Base-by-base conservation (phyloP, 106 monocot genomes). In the Posidonia australis region DNA sequence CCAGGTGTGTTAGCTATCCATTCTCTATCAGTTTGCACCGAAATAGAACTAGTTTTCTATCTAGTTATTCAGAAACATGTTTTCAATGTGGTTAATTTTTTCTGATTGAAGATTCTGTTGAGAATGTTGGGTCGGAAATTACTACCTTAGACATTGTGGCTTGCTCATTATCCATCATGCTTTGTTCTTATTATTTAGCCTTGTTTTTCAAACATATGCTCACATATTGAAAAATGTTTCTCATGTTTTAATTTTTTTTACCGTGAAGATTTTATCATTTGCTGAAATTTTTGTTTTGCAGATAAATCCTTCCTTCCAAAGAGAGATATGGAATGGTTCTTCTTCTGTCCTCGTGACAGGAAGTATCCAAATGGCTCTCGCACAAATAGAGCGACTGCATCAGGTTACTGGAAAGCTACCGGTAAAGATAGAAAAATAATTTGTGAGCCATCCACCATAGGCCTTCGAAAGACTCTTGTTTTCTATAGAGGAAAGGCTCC, bases 341-440 rank as follows among this genome's bases (percentile, higher is more conserved):
- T 80, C 72, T 80, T 80, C 51, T 72, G 76, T 57, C 72, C 72
- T 5, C 48, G 80, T 21, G 80, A 80, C 25, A 67, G 59, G 12
- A 80, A 80, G 55, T 80, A 80, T 23, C 80, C 72, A 10, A 80
- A 80, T 52, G 80, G 80, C 6, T 80, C 68, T 5, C 76, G 80
- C 10, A 72, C 76, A 10, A 80, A 80, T 23, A 80, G 80, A 72
- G 80, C 80, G 14, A 80, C 80, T 1, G 45, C 7, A 10, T 67
- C 80, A 27, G 78, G 78, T n/a, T 78, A 78, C 53, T 78, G 78
- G 77, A 78, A 78, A 63, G 78, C 78, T 61, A 78, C 78, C n/a
- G 78, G 78, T 42, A 78, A 68, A 68, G 78, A 78, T 19, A 67
- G 77, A 12, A 72, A 64, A 51, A 25, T 80, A 29, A 23, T 45